These are phyloP conservation scores for Vicia villosa DNA, from an alignment of 306 rosid species.

Conservation along the genomic window DNA sequence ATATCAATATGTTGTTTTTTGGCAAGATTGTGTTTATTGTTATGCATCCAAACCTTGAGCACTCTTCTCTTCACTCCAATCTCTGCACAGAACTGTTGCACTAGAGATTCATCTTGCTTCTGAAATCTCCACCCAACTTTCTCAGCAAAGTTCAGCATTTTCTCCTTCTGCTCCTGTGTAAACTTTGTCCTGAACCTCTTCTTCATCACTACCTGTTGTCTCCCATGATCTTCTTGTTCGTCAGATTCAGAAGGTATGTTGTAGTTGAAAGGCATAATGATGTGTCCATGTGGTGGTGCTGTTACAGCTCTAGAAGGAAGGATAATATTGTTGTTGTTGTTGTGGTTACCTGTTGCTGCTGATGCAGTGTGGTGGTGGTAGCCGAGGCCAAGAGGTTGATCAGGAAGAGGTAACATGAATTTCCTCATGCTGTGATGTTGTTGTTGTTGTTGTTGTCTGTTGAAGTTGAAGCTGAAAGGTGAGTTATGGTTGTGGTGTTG, in stretches of 20 bases:
- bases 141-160: slow-evolving; percentile 68
- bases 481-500: slow-evolving; percentile 32
- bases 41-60: slow-evolving; percentile 89
- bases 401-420: slow-evolving; percentile 37
- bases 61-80: slow-evolving; percentile 76
- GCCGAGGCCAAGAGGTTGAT: slow-evolving; percentile 44
- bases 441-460: not conserved
- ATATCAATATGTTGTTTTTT: slow-evolving; percentile 31
- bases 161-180: slow-evolving; percentile 73
- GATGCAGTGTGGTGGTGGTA: slow-evolving; percentile 35
- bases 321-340: slow-evolving; percentile 29
- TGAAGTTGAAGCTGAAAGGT: not conserved
- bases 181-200: slow-evolving; percentile 78
- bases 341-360: slow-evolving; percentile 37
- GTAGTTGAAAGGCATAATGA: slow-evolving; percentile 72
- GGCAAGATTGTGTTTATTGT: slow-evolving; percentile 69
- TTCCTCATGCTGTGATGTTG: slow-evolving; percentile 34
- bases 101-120: slow-evolving; percentile 74
- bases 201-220: slow-evolving; percentile 43
- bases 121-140: slow-evolving; percentile 77
- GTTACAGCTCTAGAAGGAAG: slow-evolving; percentile 58
- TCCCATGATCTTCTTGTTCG: slow-evolving; percentile 52
- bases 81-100: slow-evolving; percentile 77
- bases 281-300: slow-evolving; percentile 51
- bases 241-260: slow-evolving; percentile 72